Base-by-base conservation (phyloP, 2,329 filamentous ascomycete genomes). In the Arthrinium phaeospermum region DNA sequence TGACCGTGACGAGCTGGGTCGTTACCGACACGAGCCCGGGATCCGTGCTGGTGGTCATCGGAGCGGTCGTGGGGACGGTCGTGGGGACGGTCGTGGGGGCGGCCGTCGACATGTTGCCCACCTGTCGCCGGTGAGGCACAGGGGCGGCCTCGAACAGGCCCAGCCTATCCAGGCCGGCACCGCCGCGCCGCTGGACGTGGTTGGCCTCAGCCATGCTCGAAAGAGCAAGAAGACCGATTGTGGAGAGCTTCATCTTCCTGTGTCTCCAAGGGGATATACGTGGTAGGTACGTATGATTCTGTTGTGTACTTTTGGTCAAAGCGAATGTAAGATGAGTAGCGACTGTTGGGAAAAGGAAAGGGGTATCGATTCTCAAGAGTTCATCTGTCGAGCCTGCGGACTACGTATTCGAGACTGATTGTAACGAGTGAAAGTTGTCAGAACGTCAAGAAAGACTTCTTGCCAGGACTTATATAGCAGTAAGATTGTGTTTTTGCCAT, bases 231-330 rank as follows among this genome's bases (percentile, higher is more conserved):
- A 30, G 8, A 37, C 44, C 34, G 44, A 70, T 41, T 12, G 37
- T 30, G 27, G 22, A 67, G 51, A 51, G n/a, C 53, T 71, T 70
- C 69, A 70, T 71, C 34, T 37, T 71, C 37, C 10, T 5, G 7
- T 37, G 3, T 24, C 34, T 30, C n/a, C 34, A n/a, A 4, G 34
- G 30, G 16, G 13, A 7, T 47, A 19, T 24, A 16, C 46, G 46
- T 51, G 4, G 49, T 51, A 51, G 10, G 37, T n/a, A 22, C 22
- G 10, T 22, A 3, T n/a, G 10, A 49, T 47, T 19, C 19, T 46
- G 8, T 49, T 49, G 10, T 24, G 24, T 27, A 14, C 13, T 41
- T 44, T 7, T 24, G 30, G 10, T 10, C 53, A 45, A 45, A 70
- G 47, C 53, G 71, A 72, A 34, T 44, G 68, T 46, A 24, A 34